A percentile compares a stretch with the other conserved stretches of the same genome.
phyloP scores from a whole-genome alignment of 371 early-diverging fungal genomes.

The Spiromyces aspiralis region DNA sequence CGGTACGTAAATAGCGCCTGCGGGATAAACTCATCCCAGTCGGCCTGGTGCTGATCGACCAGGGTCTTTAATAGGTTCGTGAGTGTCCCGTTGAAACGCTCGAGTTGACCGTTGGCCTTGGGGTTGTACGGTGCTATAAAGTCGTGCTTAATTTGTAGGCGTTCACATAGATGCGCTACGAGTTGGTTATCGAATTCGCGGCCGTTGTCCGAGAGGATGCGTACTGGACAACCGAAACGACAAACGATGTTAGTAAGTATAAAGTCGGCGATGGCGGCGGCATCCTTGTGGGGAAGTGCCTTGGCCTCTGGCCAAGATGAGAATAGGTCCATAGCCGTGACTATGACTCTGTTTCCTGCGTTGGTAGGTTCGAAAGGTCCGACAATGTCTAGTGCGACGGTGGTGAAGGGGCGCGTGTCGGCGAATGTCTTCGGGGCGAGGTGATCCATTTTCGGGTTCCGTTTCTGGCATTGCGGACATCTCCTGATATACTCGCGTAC shows the following conservation, averaged over 20 bases:
- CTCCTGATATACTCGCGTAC: not conserved
- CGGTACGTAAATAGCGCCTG: not conserved
- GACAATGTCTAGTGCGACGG: slow-evolving; percentile 2
- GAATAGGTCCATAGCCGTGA: slow-evolving; percentile 2
- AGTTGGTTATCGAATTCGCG: not conserved
- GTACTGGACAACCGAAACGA: slow-evolving; percentile 1
- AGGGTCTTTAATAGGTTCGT: not conserved
- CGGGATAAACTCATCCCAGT: slow-evolving; percentile 3
- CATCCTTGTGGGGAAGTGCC: slow-evolving; percentile 1
- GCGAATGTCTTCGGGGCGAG: not conserved
- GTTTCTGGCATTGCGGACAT: not conserved
- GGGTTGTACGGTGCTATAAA: slow-evolving; percentile 3
- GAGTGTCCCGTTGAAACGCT: slow-evolving; percentile 1
- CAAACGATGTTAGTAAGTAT: slow-evolving; percentile 3
- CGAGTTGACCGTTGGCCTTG: slow-evolving; percentile 3
- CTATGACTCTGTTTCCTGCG: not conserved
- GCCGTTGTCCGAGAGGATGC: slow-evolving; percentile 3
- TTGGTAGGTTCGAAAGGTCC: slow-evolving; percentile 1
- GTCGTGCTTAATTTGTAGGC: slow-evolving; percentile 2
- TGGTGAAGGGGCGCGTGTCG: not conserved
- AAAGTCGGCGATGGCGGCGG: slow-evolving; percentile 1
- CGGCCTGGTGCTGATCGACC: not conserved
- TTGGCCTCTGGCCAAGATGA: slow-evolving; percentile 2
- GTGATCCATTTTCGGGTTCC: not conserved
- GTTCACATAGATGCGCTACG: not conserved